phyloP scores from a whole-genome alignment of 202 grass and related monocot species.

The Schoenoplectus tabernaemontani region DNA sequence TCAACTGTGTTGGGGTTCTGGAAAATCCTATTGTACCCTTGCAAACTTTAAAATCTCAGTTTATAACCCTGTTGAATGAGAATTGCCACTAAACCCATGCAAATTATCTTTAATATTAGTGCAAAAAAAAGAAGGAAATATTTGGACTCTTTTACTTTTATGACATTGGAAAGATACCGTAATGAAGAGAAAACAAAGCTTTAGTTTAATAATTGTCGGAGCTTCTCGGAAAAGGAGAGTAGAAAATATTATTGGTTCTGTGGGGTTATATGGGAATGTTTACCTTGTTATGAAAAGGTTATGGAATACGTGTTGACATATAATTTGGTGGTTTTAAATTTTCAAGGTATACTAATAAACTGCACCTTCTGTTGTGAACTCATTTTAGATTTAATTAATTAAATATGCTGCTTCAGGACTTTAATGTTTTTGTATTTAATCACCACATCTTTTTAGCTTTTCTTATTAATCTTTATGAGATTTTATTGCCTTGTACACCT shows the following conservation, averaged over 20 bases:
- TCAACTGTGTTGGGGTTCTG: conserved; percentile 2
- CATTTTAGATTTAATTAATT: background rate
- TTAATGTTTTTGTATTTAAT: conserved; percentile 8
- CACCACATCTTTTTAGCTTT: background rate
- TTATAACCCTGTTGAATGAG: no score
- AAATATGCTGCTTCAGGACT: background rate
- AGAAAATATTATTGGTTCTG: background rate
- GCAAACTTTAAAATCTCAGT: background rate
- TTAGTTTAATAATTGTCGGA: no score
- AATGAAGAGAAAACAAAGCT: background rate
- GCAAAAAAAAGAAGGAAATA: background rate
- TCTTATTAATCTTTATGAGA: background rate
- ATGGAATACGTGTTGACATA: background rate
- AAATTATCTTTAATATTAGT: background rate
- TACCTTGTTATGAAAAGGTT: background rate
- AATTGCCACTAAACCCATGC: background rate
- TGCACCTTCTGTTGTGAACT: background rate
- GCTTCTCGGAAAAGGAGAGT: background rate
- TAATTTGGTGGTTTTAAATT: background rate
- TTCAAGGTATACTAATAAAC: background rate
- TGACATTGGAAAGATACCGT: background rate
- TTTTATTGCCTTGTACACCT: no score
- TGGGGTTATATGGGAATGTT: background rate
- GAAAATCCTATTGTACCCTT: background rate
- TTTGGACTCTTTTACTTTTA: background rate